phyloP scores from a whole-genome alignment of 805 yeast genomes.

The Brettanomyces naardenensis region DNA sequence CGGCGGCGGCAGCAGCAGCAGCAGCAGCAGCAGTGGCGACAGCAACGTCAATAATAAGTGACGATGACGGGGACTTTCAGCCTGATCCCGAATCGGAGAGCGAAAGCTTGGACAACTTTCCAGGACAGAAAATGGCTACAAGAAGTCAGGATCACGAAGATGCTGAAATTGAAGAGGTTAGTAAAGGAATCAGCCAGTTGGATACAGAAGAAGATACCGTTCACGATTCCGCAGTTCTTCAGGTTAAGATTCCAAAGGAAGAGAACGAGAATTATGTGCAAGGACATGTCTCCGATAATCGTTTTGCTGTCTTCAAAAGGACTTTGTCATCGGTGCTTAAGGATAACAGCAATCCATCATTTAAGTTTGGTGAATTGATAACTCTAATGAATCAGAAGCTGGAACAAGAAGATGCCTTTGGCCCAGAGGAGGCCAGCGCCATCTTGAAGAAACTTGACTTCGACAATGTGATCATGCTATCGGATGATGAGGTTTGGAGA shows the following conservation, averaged over 20 bases:
- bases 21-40: neutral
- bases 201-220: slow-evolving; percentile 7
- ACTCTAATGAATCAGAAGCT: slow-evolving; percentile 18
- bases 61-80: neutral
- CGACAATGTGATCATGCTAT: slow-evolving; percentile 38
- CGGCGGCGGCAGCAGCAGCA: no score
- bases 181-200: neutral
- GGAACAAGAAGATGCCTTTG: slow-evolving; percentile 40
- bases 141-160: slow-evolving; percentile 7
- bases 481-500: slow-evolving; percentile 42
- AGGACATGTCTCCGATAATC: slow-evolving; percentile 39
- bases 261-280: slow-evolving; percentile 11
- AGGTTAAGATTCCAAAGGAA: slow-evolving; percentile 5
- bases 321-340: slow-evolving; percentile 37
- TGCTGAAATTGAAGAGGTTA: slow-evolving; percentile 7
- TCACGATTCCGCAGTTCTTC: slow-evolving; percentile 7
- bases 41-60: neutral
- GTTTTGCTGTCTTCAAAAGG: slow-evolving; percentile 39
- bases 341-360: slow-evolving; percentile 33
- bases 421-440: slow-evolving; percentile 34
- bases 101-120: neutral
- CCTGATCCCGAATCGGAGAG: neutral
- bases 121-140: neutral
- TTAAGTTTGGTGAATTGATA: slow-evolving; percentile 18
- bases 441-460: slow-evolving; percentile 36